phyloP scores from a whole-genome alignment of 78 protist species.

The Dictyostelium firmibasis region DNA sequence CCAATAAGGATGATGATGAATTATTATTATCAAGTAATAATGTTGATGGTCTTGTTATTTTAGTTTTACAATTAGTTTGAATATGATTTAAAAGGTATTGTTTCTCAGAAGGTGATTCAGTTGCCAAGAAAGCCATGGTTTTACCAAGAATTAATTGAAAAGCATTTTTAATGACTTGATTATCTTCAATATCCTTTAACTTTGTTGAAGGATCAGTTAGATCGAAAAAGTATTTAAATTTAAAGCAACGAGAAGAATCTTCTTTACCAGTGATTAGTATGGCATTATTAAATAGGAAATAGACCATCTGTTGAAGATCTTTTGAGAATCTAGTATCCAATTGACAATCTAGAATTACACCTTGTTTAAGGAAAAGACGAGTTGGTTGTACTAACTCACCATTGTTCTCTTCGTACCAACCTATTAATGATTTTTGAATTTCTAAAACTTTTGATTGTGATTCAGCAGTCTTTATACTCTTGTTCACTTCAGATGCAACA shows the following conservation, averaged over 20 bases:
- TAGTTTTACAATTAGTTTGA: background rate
- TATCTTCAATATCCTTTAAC: constrained; percentile 62
- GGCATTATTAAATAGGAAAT: constrained; percentile 37
- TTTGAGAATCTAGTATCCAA: constrained; percentile 55
- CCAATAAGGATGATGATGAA: background rate
- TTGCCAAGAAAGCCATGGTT: constrained; percentile 25
- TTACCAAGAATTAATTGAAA: constrained; percentile 35
- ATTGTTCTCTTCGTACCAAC: constrained; percentile 18
- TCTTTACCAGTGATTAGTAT: constrained; percentile 10
- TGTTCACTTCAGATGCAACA: constrained; percentile 42
- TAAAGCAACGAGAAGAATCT: background rate
- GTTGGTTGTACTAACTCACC: constrained; percentile 49
- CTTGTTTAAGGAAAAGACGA: constrained; percentile 44
- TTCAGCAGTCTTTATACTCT: constrained; percentile 42
- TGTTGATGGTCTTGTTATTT: background rate
- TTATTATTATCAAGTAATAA: background rate
- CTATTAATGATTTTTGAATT: constrained; percentile 41
- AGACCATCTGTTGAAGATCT: background rate
- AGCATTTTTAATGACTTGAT: constrained; percentile 35
- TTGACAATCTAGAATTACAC: constrained; percentile 18
- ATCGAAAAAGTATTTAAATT: constrained; percentile 59
- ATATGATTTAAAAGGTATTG: constrained; percentile 3
- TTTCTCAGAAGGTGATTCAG: background rate
- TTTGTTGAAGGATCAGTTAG: background rate
- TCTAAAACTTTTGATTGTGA: constrained; percentile 59